Evolutionary conservation across 495 filamentous ascomycete genomes (phyloP).

Genomic region (Cairneyella variabilis): DNA sequence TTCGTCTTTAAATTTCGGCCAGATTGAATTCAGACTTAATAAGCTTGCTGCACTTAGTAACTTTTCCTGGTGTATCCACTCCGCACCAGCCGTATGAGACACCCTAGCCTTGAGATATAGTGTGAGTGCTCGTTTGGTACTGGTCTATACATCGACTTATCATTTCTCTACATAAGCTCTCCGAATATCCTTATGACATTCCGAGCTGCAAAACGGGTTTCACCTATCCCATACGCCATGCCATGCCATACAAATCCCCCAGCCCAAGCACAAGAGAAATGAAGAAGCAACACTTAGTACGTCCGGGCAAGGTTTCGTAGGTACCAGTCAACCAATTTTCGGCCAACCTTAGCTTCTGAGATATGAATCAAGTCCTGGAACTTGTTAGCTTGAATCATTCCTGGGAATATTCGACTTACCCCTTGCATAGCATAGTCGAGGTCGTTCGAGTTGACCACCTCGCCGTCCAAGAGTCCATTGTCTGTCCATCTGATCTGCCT

Average conservation of each 20-base stretch:
- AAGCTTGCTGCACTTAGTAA: too few relatives aligned
- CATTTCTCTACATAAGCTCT: conserved; percentile 1
- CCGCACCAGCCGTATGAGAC: too few relatives aligned
- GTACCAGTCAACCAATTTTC: conserved; percentile 98
- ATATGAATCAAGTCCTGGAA: conserved; percentile 88
- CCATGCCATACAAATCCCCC: conserved; percentile 21
- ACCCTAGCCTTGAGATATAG: too few relatives aligned
- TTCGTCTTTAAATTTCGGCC: too few relatives aligned
- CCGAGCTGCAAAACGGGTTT: too few relatives aligned
- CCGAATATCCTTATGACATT: neutral
- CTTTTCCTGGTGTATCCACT: too few relatives aligned
- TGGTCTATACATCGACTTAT: neutral
- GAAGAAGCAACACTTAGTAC: conserved; percentile 50
- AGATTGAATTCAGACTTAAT: too few relatives aligned
- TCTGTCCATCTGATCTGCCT: conserved; percentile 95
- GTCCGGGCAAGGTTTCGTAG: conserved; percentile 91
- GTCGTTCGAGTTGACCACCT: conserved; percentile 85
- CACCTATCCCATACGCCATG: conserved; percentile 19
- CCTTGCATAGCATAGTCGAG: conserved; percentile 96
- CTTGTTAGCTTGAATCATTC: conserved; percentile 5
- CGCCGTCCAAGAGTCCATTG: conserved; percentile 83
- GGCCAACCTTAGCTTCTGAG: conserved; percentile 95
- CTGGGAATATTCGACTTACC: conserved; percentile 48
- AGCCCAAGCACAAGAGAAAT: conserved; percentile 12
- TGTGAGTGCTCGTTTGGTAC: neutral